Base-by-base conservation (phyloP, 1,284 basidiomycete species). In the Pulchroboletus neoregius region DNA sequence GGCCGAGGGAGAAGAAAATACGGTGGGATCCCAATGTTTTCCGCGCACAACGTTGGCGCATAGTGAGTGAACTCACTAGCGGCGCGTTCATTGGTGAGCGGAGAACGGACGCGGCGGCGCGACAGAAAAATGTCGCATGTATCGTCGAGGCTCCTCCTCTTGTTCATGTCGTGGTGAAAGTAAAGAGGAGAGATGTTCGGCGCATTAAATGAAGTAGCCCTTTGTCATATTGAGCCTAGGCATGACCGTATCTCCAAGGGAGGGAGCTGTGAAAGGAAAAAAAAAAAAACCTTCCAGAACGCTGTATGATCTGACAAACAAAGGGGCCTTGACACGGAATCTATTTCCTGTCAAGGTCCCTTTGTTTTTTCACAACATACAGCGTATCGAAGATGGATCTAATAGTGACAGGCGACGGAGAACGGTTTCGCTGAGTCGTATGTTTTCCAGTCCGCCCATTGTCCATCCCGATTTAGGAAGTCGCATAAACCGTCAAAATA, bases 141-240 rank as follows among this genome's bases (percentile, higher is more conserved):
- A 39, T 64, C 62, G 42, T 65, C 66, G 43, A 64, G 62, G 46
- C 66, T 67, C 33, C 36, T 49, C 35, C 46, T 59, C 42, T 50
- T 50, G 49, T 13, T 46, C 62, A 66, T 67, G 49, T 53, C 5
- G 48, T 47, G 52, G 58, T 55, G 39, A 43, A 44, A 55, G 41
- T 48, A 50, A 52, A 48, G 48, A 47, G 30, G n/a, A 37, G 45
- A 44, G 33, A 33, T 15, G 34, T 13, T 35, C 4, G 8, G 13
- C 10, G 41, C 46, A 43, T 50, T 50, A 46, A 54, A 37, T 31
- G 32, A 22, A 35, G 24, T 30, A 33, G 33, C 39, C 60, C 58
- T 60, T 62, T 62, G 60, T 58, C 28, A 30, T n/a, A 30, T 28
- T 15, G 24, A 18, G 24, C 9, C 16, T 41, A 34, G 22, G 31